A percentile compares a stretch with the other conserved stretches of the same genome.
Evolutionary conservation across 1,139 yeast species (phyloP).

Genomic region (Candida sp.): DNA sequence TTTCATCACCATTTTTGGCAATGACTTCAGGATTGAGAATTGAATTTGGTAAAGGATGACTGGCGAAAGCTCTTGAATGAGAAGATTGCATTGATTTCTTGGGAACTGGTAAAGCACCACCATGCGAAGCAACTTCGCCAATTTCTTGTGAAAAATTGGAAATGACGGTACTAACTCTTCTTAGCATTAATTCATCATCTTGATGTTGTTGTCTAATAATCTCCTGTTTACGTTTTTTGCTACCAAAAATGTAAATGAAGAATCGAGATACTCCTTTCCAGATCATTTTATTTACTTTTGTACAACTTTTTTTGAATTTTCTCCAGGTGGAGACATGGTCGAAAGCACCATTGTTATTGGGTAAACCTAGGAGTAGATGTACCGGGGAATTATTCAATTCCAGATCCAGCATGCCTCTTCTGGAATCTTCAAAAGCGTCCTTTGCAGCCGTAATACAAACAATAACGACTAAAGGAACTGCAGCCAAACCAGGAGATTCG

Average conservation of each 20-base stretch:
- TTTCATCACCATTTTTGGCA: constrained; percentile 13
- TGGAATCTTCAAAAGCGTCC: constrained; percentile 93
- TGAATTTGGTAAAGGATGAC: constrained; percentile 18
- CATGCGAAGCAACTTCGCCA: constrained; percentile 1
- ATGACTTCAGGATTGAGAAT: constrained; percentile 31
- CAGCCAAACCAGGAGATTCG: constrained; percentile 81
- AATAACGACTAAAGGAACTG: constrained; percentile 93
- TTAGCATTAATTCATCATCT: constrained; percentile 27
- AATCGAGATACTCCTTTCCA: not conserved
- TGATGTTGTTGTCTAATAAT: constrained; percentile 22
- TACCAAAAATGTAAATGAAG: constrained; percentile 26
- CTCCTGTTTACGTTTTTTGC: constrained; percentile 23
- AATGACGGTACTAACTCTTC: constrained; percentile 37
- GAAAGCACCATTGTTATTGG: constrained; percentile 68
- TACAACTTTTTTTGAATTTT: constrained; percentile 49
- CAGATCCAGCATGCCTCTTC: constrained; percentile 74
- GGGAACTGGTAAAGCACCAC: not conserved
- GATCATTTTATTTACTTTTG: constrained; percentile 13
- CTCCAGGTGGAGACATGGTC: constrained; percentile 68
- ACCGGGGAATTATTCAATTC: constrained; percentile 88
- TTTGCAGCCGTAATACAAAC: constrained; percentile 84
- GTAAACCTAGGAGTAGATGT: constrained; percentile 66
- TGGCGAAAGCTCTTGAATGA: constrained; percentile 6
- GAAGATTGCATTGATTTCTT: constrained; percentile 11
- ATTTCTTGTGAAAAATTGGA: constrained; percentile 24